Percentiles rank a stretch among this genome's conserved stretches.
These are phyloP conservation scores for Aspergillus homomorphus DNA, from an alignment of 495 filamentous ascomycete genomes.

Conservation along the genomic window DNA sequence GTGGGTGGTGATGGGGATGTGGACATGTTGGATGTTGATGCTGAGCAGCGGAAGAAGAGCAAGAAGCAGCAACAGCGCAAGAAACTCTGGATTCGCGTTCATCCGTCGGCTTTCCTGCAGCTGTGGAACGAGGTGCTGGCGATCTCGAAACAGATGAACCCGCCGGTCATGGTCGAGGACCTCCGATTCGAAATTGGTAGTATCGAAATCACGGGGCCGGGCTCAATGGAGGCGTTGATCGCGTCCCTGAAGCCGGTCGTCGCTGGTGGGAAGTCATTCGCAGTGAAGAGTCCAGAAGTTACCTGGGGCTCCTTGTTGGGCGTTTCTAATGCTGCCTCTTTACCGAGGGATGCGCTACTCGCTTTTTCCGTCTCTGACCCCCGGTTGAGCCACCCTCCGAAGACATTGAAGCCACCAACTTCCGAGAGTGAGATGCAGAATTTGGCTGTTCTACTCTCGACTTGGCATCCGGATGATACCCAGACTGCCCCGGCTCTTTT, in stretches of 20 bases:
- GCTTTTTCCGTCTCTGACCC: constrained; percentile 76
- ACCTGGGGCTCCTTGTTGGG: constrained; percentile 63
- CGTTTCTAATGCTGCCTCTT: constrained; percentile 70
- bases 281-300: constrained; percentile 43
- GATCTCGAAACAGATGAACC: constrained; percentile 66
- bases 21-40: constrained; percentile 32
- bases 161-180: constrained; percentile 77
- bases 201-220: constrained; percentile 83
- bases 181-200: constrained; percentile 92
- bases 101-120: constrained; percentile 86
- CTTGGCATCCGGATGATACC: constrained; percentile 66
- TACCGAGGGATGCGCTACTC: constrained; percentile 71
- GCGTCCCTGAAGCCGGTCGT: constrained; percentile 61
- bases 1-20: constrained; percentile 29
- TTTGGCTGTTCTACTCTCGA: constrained; percentile 55
- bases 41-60: constrained; percentile 20
- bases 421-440: constrained; percentile 43
- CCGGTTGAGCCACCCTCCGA: constrained; percentile 67
- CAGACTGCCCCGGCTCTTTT: constrained; percentile 61
- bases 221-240: constrained; percentile 75
- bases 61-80: constrained; percentile 45
- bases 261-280: constrained; percentile 21
- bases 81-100: constrained; percentile 70
- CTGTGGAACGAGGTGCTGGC: constrained; percentile 74
- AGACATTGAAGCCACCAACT: constrained; percentile 34